Evolutionary conservation across 805 yeast species (phyloP).

Genomic region (Metschnikowia reukaufii): DNA sequence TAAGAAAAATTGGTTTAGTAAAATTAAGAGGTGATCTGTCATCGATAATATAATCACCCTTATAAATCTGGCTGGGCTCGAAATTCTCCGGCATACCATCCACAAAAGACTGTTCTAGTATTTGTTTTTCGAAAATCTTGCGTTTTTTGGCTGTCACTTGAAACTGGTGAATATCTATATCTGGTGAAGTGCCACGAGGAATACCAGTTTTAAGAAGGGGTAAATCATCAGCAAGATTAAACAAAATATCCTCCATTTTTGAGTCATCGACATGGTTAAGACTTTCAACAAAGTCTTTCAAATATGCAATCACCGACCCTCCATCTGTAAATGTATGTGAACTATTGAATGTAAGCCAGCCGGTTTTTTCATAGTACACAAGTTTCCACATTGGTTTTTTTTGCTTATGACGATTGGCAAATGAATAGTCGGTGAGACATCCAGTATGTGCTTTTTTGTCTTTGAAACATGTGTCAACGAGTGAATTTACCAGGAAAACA

Average conservation of each 20-base stretch:
- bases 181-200: neutral
- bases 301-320: constrained; percentile 11
- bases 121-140: constrained; percentile 1
- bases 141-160: too few relatives aligned
- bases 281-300: constrained; percentile 9
- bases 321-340: constrained; percentile 11
- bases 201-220: constrained; percentile 4
- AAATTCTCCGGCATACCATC: neutral
- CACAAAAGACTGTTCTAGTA: constrained; percentile 3
- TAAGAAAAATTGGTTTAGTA: neutral
- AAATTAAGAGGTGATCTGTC: constrained; percentile 6
- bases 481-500: neutral
- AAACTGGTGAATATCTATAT: neutral
- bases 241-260: neutral
- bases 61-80: constrained; percentile 1
- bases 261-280: neutral
- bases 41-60: neutral
- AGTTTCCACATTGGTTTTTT: constrained; percentile 7
- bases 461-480: neutral
- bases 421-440: neutral
- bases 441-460: neutral
- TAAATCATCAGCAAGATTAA: constrained; percentile 5
- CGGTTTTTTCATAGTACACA: constrained; percentile 5
- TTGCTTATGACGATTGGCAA: neutral
- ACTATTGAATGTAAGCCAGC: constrained; percentile 7